These are phyloP conservation scores for Ophiostoma ulmi DNA, from an alignment of 2,329 filamentous ascomycete genomes.

Conservation along the genomic window DNA sequence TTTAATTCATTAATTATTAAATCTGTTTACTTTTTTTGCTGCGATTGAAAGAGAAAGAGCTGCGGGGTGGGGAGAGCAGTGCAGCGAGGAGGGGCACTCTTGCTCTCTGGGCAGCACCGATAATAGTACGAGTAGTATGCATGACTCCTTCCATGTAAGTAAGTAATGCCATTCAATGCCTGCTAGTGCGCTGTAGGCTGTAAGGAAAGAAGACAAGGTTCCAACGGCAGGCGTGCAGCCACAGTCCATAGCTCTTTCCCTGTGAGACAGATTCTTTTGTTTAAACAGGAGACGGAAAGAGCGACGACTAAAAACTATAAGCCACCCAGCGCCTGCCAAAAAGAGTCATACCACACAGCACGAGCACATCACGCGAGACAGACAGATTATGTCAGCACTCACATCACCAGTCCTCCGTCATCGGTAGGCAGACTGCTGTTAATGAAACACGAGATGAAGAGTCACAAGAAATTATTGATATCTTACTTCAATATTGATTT, in stretches of 20 bases:
- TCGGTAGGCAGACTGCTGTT: no score
- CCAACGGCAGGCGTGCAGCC: not conserved
- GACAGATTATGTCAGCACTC: not conserved
- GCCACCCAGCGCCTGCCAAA: not conserved
- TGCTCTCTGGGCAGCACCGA: not conserved
- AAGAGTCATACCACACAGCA: slow-evolving; percentile 9
- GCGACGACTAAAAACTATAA: not conserved
- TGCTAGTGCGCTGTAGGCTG: no score
- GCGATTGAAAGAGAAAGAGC: slow-evolving; percentile 7
- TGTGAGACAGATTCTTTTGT: not conserved
- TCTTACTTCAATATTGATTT: no score
- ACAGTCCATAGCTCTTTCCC: not conserved
- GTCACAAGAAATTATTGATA: not conserved
- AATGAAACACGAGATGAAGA: not conserved
- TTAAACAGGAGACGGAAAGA: not conserved
- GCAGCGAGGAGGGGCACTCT: slow-evolving; percentile 5
- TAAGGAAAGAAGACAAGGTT: not conserved
- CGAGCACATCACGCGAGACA: not conserved
- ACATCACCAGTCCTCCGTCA: not conserved
- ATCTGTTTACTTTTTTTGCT: not conserved
- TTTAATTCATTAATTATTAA: not conserved
- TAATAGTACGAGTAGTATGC: not conserved
- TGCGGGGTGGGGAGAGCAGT: slow-evolving; percentile 9
- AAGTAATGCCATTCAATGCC: not conserved
- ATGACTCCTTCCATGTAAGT: not conserved